These are phyloP conservation scores for Trichoderma cornu-damae DNA, from an alignment of 2,329 filamentous ascomycete genomes.

Conservation along the genomic window DNA sequence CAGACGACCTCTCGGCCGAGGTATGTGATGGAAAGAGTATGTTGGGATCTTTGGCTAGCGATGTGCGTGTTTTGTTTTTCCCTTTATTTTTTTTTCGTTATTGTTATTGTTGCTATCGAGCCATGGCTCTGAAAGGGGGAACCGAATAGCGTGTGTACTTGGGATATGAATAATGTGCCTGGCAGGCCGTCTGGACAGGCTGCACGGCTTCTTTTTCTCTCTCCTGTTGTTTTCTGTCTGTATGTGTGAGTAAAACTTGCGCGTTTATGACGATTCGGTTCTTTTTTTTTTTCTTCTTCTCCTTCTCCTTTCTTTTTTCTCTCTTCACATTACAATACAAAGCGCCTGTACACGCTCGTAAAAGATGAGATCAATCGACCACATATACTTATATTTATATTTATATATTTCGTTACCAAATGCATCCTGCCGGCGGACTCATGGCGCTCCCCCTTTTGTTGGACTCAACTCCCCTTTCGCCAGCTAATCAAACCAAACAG, in stretches of 20 bases:
- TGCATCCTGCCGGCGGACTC: too few species aligned
- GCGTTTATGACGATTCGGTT: background rate
- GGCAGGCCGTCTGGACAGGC: background rate
- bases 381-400: too few species aligned
- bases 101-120: background rate
- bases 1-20: background rate
- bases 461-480: too few species aligned
- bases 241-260: background rate
- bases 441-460: too few species aligned
- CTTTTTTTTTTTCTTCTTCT: too few species aligned
- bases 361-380: too few species aligned
- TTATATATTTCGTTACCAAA: too few species aligned
- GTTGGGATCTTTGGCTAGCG: background rate
- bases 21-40: background rate
- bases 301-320: too few species aligned
- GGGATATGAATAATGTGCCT: slow-evolving; percentile 5
- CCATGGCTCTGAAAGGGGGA: background rate
- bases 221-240: background rate
- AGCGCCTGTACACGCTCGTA: too few species aligned
- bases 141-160: background rate
- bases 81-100: background rate
- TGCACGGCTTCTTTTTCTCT: background rate
- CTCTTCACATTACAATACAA: too few species aligned
- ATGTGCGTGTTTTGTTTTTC: background rate
- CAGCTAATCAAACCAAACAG: too few species aligned